These are phyloP conservation scores for Talaromyces sp. DNA, from an alignment of 2,329 filamentous ascomycete species.

Conservation along the genomic window DNA sequence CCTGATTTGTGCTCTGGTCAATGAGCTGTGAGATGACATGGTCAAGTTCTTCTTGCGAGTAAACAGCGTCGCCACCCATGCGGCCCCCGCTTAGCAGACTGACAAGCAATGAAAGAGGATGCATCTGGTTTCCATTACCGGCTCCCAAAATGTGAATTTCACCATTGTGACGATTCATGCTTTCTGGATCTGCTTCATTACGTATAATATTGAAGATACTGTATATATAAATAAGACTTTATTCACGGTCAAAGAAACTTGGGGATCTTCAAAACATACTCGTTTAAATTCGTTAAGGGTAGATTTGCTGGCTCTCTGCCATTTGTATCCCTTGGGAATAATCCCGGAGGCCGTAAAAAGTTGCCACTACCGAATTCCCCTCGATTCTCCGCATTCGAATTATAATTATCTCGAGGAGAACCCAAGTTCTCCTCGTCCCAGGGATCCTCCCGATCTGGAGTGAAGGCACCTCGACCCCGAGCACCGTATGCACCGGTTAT, in stretches of 20 bases:
- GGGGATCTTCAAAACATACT: constrained; percentile 33
- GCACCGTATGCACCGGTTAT: constrained; percentile 34
- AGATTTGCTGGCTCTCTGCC: constrained; percentile 44
- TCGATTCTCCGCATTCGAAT: constrained; percentile 1
- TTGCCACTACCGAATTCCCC: not conserved
- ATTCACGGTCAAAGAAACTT: not conserved
- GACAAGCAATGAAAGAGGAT: constrained; percentile 45
- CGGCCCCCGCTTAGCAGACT: constrained; percentile 36
- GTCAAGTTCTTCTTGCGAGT: constrained; percentile 85
- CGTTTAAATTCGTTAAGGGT: constrained; percentile 45
- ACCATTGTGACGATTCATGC: constrained; percentile 6
- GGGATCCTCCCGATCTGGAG: constrained; percentile 8
- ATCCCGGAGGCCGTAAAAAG: constrained; percentile 19
- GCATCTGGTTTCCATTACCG: constrained; percentile 25
- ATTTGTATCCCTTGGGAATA: constrained; percentile 50
- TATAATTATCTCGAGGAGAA: constrained; percentile 11
- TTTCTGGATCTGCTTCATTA: constrained; percentile 14
- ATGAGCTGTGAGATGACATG: constrained; percentile 82
- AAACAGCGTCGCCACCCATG: constrained; percentile 73
- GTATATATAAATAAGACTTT: constrained; percentile 2
- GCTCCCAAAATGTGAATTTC: constrained; percentile 21
- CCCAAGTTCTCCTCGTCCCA: constrained; percentile 4
- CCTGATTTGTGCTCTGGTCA: constrained; percentile 71
- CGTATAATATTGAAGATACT: constrained; percentile 21
- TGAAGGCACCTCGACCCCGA: constrained; percentile 1